Evolutionary conservation across 139 green algal genomes (phyloP).

Genomic region (Volvox reticuliferus): DNA sequence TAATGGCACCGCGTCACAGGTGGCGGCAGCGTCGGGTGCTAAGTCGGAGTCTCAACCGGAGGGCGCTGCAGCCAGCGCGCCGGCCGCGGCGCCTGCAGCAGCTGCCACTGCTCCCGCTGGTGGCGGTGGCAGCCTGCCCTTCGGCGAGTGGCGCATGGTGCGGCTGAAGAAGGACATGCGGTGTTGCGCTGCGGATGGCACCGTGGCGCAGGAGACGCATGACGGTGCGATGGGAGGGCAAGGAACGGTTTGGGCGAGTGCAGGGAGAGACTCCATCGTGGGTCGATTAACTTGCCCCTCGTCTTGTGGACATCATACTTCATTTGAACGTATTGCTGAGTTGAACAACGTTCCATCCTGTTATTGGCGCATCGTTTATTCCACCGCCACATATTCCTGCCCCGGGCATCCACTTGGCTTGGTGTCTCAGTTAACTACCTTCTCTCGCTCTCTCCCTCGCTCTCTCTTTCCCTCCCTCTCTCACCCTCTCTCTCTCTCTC

Average conservation of each 20-base stretch:
- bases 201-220: conserved; percentile 50
- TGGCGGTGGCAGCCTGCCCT: conserved; percentile 28
- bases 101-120: background rate
- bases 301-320: too few species aligned
- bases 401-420: too few species aligned
- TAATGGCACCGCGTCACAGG: too few species aligned
- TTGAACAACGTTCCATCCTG: too few species aligned
- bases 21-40: background rate
- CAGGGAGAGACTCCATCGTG: too few species aligned
- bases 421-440: too few species aligned
- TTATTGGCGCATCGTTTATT: too few species aligned
- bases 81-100: background rate
- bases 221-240: conserved; percentile 37
- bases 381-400: too few species aligned
- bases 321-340: too few species aligned
- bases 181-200: conserved; percentile 49
- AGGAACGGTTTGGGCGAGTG: too few species aligned
- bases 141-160: conserved; percentile 46
- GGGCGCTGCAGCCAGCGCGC: background rate
- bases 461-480: too few species aligned
- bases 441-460: background rate
- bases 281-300: too few species aligned
- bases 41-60: background rate
- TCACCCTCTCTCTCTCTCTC: background rate
- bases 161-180: conserved; percentile 49